Evolutionary conservation across 495 filamentous ascomycete genomes (phyloP), one percentile per base, ranked within the genome.

Genomic region (Penicillium crystallinum): DNA sequence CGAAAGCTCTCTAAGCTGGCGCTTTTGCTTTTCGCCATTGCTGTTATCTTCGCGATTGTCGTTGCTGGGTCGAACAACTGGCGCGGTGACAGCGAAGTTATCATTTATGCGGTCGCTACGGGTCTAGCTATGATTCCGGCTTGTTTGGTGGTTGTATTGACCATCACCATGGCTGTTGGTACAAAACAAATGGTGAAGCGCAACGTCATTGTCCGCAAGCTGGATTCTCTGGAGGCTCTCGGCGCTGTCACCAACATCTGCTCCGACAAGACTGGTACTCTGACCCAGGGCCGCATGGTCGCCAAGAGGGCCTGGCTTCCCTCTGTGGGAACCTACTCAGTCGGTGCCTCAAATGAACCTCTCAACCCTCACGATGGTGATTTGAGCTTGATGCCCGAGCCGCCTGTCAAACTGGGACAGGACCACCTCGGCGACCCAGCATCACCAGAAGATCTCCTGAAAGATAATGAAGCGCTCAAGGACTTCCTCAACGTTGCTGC

Each of bases 221-320:
- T 86, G 35, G 76, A 84, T 17, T 80, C 84, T 5, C 64, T 88
- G 11, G 86, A 89, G 57, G 83, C 85, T 3, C 70, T 88, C 18
- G 85, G 85, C 14, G 83, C 77, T 31, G 80, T 86, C n/a, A 85
- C 83, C 21, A 80, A 86, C 55, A 86, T 88, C 45, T 88, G 85
- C 61, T 86, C 83, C 1, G 85, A 87, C 56, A 88, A 87, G 62
- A 88, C 85, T 15, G 84, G 85, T 14, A 87, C 85, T 11, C 65
- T 88, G 23, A 87, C 86, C 1, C 86, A 88, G 63, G 86, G 86
- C 49, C 54, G 70, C 60, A 95, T 95, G 90, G 85, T 92, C 11
- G 82, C 88, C 14, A 82, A 85, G 52, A 87, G 89, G 56, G 87
- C 82, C 2, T 95, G 89, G 89, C 74, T 93, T 44, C 89, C 88